Evolutionary conservation across 441 rosid species (phyloP).

Genomic region (Jatropha multifida): DNA sequence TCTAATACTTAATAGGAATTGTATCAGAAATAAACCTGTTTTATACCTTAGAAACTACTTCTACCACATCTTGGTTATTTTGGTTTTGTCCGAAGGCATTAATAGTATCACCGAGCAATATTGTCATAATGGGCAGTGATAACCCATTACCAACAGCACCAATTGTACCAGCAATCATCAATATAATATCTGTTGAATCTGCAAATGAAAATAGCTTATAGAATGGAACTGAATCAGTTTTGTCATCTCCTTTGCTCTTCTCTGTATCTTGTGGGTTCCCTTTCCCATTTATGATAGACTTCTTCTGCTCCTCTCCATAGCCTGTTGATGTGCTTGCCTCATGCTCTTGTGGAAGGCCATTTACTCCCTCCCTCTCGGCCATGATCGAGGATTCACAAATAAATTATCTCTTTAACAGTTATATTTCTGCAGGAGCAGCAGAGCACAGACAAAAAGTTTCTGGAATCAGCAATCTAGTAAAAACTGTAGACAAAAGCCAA

Average conservation of each 20-base stretch:
- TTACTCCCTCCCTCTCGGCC: constrained; percentile 29
- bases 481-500: not conserved
- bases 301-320: constrained; percentile 26
- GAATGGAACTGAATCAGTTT: constrained; percentile 47
- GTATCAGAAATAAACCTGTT: too few relatives aligned
- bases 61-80: constrained; percentile 34
- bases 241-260: constrained; percentile 37
- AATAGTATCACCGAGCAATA: constrained; percentile 52
- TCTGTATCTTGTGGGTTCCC: constrained; percentile 27
- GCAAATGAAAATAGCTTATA: constrained; percentile 69
- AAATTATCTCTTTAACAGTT: not conserved
- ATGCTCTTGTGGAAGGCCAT: constrained; percentile 17
- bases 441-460: not conserved
- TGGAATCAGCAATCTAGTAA: not conserved
- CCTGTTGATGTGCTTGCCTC: constrained; percentile 35
- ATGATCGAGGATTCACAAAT: constrained; percentile 12
- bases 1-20: too few relatives aligned
- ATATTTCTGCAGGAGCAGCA: not conserved
- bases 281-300: constrained; percentile 25
- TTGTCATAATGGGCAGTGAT: constrained; percentile 50
- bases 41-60: constrained; percentile 48
- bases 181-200: constrained; percentile 38
- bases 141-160: constrained; percentile 61
- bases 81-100: constrained; percentile 59
- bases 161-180: constrained; percentile 62